Evolutionary conservation across 1,284 basidiomycete species (phyloP).

Genomic region (Exobasidium rhododendri): DNA sequence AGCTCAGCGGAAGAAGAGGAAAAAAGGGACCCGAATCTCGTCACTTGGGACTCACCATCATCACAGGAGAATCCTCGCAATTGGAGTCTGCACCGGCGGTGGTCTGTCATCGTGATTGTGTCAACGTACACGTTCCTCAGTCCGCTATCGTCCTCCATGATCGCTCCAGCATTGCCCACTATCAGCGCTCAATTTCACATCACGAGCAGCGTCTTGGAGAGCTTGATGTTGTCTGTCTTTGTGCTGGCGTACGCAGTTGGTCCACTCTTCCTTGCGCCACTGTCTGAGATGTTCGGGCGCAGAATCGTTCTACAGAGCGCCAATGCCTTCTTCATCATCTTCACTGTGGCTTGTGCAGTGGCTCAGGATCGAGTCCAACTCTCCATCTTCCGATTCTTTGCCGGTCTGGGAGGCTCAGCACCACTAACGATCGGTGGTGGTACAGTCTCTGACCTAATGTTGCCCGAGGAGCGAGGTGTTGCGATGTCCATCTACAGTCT

Average conservation of each 20-base stretch:
- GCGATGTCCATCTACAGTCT: slow-evolving; percentile 21
- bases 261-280: slow-evolving; percentile 54
- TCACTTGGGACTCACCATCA: slow-evolving; percentile 66
- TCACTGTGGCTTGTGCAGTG: slow-evolving; percentile 45
- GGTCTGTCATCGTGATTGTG: slow-evolving; percentile 60
- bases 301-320: slow-evolving; percentile 34
- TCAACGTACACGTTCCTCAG: slow-evolving; percentile 42
- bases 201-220: slow-evolving; percentile 20
- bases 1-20: slow-evolving; percentile 1
- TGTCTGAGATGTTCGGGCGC: slow-evolving; percentile 62
- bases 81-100: slow-evolving; percentile 65
- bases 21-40: slow-evolving; percentile 39
- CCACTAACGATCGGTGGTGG: slow-evolving; percentile 60
- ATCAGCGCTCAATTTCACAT: slow-evolving; percentile 35
- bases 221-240: slow-evolving; percentile 40
- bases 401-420: slow-evolving; percentile 51
- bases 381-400: slow-evolving; percentile 35
- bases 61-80: slow-evolving; percentile 68
- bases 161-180: slow-evolving; percentile 40
- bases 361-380: slow-evolving; percentile 30
- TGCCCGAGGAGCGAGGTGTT: slow-evolving; percentile 58
- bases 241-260: slow-evolving; percentile 43
- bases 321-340: slow-evolving; percentile 43
- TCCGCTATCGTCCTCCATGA: slow-evolving; percentile 46
- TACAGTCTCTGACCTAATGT: slow-evolving; percentile 68